phyloP scores from a whole-genome alignment of 768 basidiomycete species.

The Suillus occidentalis region DNA sequence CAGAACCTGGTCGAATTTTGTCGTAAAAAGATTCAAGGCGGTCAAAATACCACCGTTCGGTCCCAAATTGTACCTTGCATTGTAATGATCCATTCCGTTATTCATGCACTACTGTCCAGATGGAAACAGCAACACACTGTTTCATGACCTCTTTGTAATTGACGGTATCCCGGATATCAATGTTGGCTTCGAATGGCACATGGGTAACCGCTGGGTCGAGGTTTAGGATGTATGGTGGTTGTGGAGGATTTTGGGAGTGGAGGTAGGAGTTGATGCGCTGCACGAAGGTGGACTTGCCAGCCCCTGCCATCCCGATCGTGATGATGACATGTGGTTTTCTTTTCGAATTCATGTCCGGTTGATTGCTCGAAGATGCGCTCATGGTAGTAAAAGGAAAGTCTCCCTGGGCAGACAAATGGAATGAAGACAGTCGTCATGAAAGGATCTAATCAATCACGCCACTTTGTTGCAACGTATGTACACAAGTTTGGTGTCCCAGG shows the following conservation, averaged over 20 bases:
- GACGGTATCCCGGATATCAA: slow-evolving; percentile 97
- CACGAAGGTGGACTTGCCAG: slow-evolving; percentile 97
- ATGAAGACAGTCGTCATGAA: neutral
- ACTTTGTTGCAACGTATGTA: neutral
- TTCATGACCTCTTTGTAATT: slow-evolving; percentile 99
- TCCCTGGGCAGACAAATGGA: neutral
- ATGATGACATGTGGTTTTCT: slow-evolving; percentile 80
- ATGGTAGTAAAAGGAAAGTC: slow-evolving; percentile 12
- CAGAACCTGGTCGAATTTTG: slow-evolving; percentile 97
- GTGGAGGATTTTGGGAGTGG: slow-evolving; percentile 60
- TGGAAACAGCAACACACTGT: slow-evolving; percentile 69
- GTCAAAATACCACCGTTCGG: slow-evolving; percentile 98
- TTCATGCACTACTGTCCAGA: slow-evolving; percentile 16
- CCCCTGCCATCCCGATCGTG: slow-evolving; percentile 95
- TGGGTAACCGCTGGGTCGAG: slow-evolving; percentile 95
- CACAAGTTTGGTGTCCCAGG: neutral
- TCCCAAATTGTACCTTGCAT: slow-evolving; percentile 88
- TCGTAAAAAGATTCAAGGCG: slow-evolving; percentile 95
- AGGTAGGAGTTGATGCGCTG: slow-evolving; percentile 93
- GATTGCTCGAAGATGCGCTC: slow-evolving; percentile 19
- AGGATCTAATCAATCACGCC: neutral
- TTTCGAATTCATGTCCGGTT: slow-evolving; percentile 9
- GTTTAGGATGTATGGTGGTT: slow-evolving; percentile 94
- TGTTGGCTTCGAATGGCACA: slow-evolving; percentile 92
- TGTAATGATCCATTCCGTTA: slow-evolving; percentile 16